Evolutionary conservation across 768 basidiomycete species (phyloP).

Genomic region (Macrolepiota fuliginosa): DNA sequence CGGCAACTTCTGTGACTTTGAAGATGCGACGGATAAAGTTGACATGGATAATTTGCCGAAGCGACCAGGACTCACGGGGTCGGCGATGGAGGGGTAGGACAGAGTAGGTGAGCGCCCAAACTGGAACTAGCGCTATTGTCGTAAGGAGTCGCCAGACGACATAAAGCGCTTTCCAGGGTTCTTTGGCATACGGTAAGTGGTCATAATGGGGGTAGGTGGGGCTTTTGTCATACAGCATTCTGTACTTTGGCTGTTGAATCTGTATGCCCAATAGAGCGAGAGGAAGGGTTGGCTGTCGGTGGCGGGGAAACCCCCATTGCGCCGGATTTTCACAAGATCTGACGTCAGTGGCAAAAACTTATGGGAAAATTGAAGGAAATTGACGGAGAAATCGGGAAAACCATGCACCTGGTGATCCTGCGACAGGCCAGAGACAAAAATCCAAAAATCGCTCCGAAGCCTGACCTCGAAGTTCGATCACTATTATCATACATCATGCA

Average conservation of each 20-base stretch:
- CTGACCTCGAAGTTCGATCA: too few species aligned
- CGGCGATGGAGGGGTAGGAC: slow-evolving; percentile 41
- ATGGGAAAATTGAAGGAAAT: not conserved
- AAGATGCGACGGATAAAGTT: slow-evolving; percentile 51
- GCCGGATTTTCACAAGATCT: not conserved
- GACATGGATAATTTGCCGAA: slow-evolving; percentile 48
- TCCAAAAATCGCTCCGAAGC: too few species aligned
- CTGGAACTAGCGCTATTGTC: slow-evolving; percentile 43
- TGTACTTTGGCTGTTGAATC: not conserved
- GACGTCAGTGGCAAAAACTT: not conserved
- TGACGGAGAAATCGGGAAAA: not conserved
- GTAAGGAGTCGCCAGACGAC: slow-evolving; percentile 46
- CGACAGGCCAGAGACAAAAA: too few species aligned
- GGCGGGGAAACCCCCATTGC: not conserved
- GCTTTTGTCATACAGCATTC: slow-evolving; percentile 26
- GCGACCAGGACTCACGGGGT: slow-evolving; percentile 49
- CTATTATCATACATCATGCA: too few species aligned
- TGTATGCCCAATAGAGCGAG: not conserved
- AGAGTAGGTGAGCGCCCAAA: slow-evolving; percentile 42
- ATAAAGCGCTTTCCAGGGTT: slow-evolving; percentile 46
- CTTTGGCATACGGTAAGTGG: slow-evolving; percentile 40
- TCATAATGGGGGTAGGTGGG: slow-evolving; percentile 40
- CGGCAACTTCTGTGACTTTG: slow-evolving; percentile 54
- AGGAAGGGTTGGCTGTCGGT: not conserved
- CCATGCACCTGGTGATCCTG: not conserved